A percentile compares a stretch with the other conserved stretches of the same genome.
Evolutionary conservation across 805 yeast genomes (phyloP).

Genomic region (Saccharomyces jurei): DNA sequence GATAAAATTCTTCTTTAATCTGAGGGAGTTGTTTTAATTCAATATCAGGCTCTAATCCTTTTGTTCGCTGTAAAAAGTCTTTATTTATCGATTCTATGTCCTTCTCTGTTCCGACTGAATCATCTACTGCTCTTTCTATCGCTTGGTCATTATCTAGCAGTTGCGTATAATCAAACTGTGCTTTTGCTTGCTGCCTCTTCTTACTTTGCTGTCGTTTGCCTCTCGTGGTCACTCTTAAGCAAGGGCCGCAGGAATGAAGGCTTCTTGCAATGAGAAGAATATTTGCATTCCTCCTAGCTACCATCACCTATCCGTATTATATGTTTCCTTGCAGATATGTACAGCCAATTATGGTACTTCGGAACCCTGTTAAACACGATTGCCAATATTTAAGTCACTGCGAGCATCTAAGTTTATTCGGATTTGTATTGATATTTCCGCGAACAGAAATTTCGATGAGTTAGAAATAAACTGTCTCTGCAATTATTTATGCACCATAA

Average conservation of each 20-base stretch:
- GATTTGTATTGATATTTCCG: neutral
- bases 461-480: neutral
- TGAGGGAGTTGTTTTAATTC: slow-evolving; percentile 19
- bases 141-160: neutral
- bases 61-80: slow-evolving; percentile 18
- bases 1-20: slow-evolving; percentile 13
- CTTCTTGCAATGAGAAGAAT: neutral
- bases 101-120: neutral
- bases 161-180: neutral
- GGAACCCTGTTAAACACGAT: neutral
- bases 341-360: neutral
- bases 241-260: neutral
- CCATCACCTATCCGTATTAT: neutral
- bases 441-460: neutral
- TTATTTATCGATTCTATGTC: slow-evolving; percentile 14
- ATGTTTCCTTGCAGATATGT: neutral
- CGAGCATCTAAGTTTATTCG: neutral
- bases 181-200: neutral
- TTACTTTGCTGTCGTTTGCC: neutral
- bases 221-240: neutral
- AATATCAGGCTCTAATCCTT: slow-evolving; percentile 23
- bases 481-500: neutral
- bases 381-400: neutral
- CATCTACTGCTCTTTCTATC: neutral
- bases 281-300: neutral